phyloP scores from a whole-genome alignment of 139 green algal species.

The Mesotaenium endlicherianum region DNA sequence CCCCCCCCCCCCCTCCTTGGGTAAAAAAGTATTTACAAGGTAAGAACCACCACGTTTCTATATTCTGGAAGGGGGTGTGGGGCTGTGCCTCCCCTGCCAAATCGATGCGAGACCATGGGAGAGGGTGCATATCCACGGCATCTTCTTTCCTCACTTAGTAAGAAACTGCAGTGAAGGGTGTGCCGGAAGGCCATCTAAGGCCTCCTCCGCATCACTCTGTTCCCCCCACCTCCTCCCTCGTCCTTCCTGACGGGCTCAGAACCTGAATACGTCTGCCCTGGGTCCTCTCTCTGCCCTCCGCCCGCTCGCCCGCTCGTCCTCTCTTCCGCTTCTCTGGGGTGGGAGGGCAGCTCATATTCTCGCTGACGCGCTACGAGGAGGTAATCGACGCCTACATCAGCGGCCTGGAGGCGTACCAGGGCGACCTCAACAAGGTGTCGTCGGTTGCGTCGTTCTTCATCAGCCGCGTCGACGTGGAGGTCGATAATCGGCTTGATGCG shows the following conservation, averaged over 20 bases:
- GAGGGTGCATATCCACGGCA: too few species aligned
- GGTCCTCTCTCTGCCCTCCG: not conserved
- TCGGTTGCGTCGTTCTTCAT: conserved; percentile 49
- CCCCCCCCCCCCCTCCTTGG: too few species aligned
- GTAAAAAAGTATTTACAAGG: too few species aligned
- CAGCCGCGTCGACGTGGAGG: conserved; percentile 29
- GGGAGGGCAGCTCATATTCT: conserved; percentile 50
- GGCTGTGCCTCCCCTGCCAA: too few species aligned
- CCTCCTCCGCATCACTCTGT: not conserved
- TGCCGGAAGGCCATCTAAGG: too few species aligned
- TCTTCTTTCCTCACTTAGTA: too few species aligned
- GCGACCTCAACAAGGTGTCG: conserved; percentile 26
- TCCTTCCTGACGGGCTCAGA: not conserved
- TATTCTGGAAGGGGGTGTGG: too few species aligned
- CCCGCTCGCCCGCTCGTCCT: not conserved
- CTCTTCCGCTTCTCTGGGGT: too few species aligned
- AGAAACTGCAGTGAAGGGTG: too few species aligned
- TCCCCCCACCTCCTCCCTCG: not conserved
- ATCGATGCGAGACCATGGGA: too few species aligned
- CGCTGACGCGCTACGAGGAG: conserved; percentile 29
- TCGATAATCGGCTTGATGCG: conserved; percentile 34
- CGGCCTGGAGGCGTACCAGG: conserved; percentile 35
- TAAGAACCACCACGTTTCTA: too few species aligned
- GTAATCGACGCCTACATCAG: conserved; percentile 51
- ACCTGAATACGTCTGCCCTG: not conserved